These are phyloP conservation scores for Pythium monospermum DNA, from an alignment of 352 stramenopile genomes.

Conservation along the genomic window DNA sequence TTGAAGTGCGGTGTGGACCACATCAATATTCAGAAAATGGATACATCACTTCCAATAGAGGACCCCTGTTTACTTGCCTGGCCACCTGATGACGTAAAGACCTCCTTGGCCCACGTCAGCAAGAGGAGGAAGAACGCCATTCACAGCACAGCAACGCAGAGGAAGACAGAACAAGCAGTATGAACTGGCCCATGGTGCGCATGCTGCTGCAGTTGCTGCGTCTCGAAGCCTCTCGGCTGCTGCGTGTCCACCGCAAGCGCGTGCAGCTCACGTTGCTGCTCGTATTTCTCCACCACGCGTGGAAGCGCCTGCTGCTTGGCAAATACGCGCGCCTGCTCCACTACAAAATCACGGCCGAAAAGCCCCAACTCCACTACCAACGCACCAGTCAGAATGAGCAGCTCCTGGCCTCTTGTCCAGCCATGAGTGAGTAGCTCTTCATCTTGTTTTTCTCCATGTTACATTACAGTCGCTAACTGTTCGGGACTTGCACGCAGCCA, in stretches of 20 bases:
- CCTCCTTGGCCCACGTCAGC: not conserved
- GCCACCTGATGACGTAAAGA: too few species aligned
- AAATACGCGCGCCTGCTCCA: conserved; percentile 20
- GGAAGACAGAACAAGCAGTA: not conserved
- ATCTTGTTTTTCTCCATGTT: not conserved
- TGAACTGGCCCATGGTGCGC: conserved; percentile 15
- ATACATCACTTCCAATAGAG: conserved; percentile 2
- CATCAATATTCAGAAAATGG: not conserved
- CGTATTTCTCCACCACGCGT: conserved; percentile 13
- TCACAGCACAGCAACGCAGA: not conserved
- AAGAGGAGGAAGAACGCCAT: not conserved
- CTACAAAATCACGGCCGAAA: conserved; percentile 31
- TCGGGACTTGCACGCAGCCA: conserved; percentile 20
- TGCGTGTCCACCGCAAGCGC: not conserved
- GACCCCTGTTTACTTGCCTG: not conserved
- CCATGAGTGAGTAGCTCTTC: conserved; percentile 37
- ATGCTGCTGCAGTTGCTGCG: conserved; percentile 7
- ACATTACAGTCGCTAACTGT: too few species aligned
- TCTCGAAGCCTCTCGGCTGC: not conserved
- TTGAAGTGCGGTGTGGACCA: not conserved
- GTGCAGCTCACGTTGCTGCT: conserved; percentile 14
- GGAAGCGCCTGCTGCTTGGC: conserved; percentile 7
- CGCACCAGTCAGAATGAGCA: conserved; percentile 28
- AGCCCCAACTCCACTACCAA: conserved; percentile 38
- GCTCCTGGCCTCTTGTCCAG: conserved; percentile 32